A percentile compares a stretch with the other conserved stretches of the same genome.
phyloP scores from a whole-genome alignment of 768 basidiomycete genomes.

The Pisolithus albus region DNA sequence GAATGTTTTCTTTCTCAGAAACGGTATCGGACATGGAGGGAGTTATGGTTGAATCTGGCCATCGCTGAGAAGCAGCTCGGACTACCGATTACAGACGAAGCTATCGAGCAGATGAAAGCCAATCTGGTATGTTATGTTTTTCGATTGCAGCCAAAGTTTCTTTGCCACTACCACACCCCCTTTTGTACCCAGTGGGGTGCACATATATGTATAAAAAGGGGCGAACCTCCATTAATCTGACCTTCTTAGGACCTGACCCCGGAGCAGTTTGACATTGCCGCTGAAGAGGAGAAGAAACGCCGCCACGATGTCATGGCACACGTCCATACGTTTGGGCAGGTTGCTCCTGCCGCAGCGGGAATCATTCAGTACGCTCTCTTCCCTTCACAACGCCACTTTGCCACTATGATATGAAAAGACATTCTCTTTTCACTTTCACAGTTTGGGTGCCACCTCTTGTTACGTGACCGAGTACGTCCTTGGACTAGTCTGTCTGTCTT shows the following conservation, averaged over 20 bases:
- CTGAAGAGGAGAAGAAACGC: conserved; percentile 92
- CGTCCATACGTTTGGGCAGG: conserved; percentile 92
- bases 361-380: conserved; percentile 75
- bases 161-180: background rate
- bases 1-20: conserved; percentile 45
- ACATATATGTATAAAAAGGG: background rate
- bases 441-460: conserved; percentile 95
- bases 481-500: conserved; percentile 4
- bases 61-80: conserved; percentile 96
- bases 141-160: background rate
- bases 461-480: conserved; percentile 93
- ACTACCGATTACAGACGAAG: conserved; percentile 80
- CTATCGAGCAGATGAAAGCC: conserved; percentile 90
- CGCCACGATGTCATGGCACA: conserved; percentile 99
- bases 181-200: background rate
- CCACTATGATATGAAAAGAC: conserved; percentile 8
- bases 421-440: conserved; percentile 21
- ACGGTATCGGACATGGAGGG: conserved; percentile 91
- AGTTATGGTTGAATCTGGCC: conserved; percentile 93
- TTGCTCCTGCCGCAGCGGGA: conserved; percentile 90
- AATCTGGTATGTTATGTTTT: conserved; percentile 54
- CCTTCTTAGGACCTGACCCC: conserved; percentile 66
- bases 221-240: conserved; percentile 2
- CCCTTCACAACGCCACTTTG: conserved; percentile 3
- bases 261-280: conserved; percentile 87